phyloP scores from a whole-genome alignment of 2,329 filamentous ascomycete species.

The Scedosporium dehoogii region DNA sequence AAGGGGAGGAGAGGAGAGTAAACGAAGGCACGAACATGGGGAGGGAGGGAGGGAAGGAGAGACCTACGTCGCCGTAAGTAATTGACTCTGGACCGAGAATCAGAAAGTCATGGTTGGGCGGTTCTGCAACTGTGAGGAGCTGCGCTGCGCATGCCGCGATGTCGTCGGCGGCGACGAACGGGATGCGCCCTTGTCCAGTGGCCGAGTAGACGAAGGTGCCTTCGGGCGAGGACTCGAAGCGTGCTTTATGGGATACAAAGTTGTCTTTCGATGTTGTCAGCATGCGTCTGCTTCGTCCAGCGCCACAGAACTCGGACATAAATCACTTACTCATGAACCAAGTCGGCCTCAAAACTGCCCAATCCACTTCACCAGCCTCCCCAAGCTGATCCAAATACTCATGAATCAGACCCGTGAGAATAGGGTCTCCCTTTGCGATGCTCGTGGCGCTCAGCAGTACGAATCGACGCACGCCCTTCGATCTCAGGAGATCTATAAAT shows the following conservation, averaged over 20 bases:
- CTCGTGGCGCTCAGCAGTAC: constrained; percentile 31
- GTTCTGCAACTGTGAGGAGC: constrained; percentile 25
- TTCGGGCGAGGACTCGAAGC: constrained; percentile 20
- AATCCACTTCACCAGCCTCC: constrained; percentile 24
- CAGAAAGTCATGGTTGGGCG: constrained; percentile 29
- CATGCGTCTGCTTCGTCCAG: background rate
- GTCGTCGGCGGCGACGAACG: constrained; percentile 34
- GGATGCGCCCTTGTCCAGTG: constrained; percentile 30
- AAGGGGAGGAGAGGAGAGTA: too few relatives aligned
- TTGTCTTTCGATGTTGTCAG: background rate
- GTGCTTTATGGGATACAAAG: background rate
- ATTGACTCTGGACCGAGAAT: constrained; percentile 27
- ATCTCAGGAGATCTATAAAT: constrained; percentile 31
- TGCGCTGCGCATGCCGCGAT: constrained; percentile 33
- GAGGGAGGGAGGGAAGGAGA: background rate
- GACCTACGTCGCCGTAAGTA: constrained; percentile 22
- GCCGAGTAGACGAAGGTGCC: constrained; percentile 32
- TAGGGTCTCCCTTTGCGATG: constrained; percentile 22
- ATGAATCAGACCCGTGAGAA: constrained; percentile 25
- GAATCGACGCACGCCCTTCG: constrained; percentile 28
- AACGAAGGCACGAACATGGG: background rate
- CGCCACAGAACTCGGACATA: background rate
- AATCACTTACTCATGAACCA: constrained; percentile 34
- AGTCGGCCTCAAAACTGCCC: constrained; percentile 31
- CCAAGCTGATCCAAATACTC: constrained; percentile 27